Base-by-base conservation (phyloP, 306 rosid genomes). In the Datisca glomerata region DNA sequence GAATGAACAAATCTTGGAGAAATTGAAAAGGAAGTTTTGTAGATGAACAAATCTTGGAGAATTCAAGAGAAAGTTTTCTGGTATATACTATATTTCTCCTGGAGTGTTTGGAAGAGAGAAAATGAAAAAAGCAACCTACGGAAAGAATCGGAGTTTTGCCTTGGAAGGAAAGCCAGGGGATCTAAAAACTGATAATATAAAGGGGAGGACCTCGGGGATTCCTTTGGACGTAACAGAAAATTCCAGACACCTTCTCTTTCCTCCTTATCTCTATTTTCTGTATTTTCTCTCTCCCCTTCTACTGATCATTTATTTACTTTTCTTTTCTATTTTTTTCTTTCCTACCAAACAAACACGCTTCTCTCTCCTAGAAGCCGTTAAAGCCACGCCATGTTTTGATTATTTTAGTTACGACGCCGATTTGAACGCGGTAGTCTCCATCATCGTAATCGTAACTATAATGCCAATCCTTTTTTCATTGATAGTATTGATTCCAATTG, bases 341-440 rank as follows among this genome's bases (percentile, higher is more conserved):
- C 16, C 42, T 9, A 37, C 42, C 42, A 37, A 15, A 37, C 42
- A 37, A 13, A 16, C 42, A 12, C 17, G 11, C 17, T 16, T 37
- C 42, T 37, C 42, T 37, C 42, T 16, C 13, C 42, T 7, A 17
- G 42, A 37, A 37, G 18, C 42, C 42, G 42, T n/a, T 16, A 7
- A 37, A 14, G 16, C 42, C 17, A 13, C 42, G 18, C 18, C 6
- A 15, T 9, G 42, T 7, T 14, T 37, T 37, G 18, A n/a, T n/a
- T n/a, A n/a, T n/a, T n/a, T n/a, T n/a, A n/a, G n/a, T n/a, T n/a
- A n/a, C n/a, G n/a, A n/a, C n/a, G n/a, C n/a, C n/a, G n/a, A n/a
- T n/a, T n/a, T n/a, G n/a, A n/a, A n/a, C n/a, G n/a, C n/a, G n/a
- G n/a, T n/a, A n/a, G n/a, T n/a, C n/a, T n/a, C n/a, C n/a, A n/a